Evolutionary conservation across 345 rosid species (phyloP).

Genomic region (Dipteronia sinensis): DNA sequence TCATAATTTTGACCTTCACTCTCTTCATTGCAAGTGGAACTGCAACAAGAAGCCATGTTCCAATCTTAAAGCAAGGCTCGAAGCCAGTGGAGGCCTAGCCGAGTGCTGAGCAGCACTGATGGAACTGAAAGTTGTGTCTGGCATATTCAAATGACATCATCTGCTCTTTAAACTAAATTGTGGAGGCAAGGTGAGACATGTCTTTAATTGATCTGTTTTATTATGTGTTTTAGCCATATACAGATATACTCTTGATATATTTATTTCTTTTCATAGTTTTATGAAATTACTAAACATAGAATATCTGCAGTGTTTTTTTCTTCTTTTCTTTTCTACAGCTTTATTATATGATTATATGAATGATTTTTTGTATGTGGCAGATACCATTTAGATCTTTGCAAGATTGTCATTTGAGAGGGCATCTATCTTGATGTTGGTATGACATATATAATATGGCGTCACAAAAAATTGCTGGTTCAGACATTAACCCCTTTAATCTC

Average conservation of each 20-base stretch:
- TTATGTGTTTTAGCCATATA: not conserved
- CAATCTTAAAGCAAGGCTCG: too few relatives aligned
- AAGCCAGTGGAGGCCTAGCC: constrained; percentile 48
- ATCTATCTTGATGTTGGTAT: constrained; percentile 72
- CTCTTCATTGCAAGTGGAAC: constrained; percentile 23
- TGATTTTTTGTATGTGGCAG: constrained; percentile 32
- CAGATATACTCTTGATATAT: not conserved
- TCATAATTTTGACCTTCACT: constrained; percentile 17
- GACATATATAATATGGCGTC: constrained; percentile 81
- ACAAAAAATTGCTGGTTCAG: constrained; percentile 66
- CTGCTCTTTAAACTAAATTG: constrained; percentile 60
- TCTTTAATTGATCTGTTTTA: too few relatives aligned
- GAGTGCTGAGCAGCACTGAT: too few relatives aligned
- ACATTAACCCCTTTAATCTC: constrained; percentile 23
- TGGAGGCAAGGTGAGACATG: constrained; percentile 57
- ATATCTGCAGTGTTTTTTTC: not conserved
- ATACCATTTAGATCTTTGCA: constrained; percentile 83
- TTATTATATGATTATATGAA: not conserved
- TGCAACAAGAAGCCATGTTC: constrained; percentile 24
- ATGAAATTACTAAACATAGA: not conserved
- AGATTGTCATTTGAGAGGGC: constrained; percentile 67
- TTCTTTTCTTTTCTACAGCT: not conserved
- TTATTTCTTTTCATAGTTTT: not conserved
- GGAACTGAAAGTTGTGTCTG: constrained; percentile 28
- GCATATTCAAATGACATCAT: constrained; percentile 81